Conservation (phyloP, 495 filamentous ascomycete species). For the Aspergillus asperescens region DNA sequence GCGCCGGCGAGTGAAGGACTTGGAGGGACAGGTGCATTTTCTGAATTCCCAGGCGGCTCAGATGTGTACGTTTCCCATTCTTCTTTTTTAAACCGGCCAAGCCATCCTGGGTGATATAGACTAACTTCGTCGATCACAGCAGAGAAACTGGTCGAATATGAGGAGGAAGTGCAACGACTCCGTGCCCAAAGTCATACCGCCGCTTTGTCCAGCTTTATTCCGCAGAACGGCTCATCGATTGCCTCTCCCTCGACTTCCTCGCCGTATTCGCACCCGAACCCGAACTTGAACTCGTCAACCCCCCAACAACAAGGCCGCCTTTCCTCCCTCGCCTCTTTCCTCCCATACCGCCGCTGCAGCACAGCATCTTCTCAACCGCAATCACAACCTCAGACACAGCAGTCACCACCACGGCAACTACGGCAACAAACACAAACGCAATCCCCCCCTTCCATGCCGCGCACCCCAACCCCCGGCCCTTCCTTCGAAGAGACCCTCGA, state of each 20-base stretch:
- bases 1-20: constrained; percentile 67
- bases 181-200: constrained; percentile 38
- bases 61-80: constrained; percentile 50
- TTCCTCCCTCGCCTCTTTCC: constrained; percentile 60
- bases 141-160: constrained; percentile 88
- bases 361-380: constrained; percentile 40
- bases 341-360: constrained; percentile 54
- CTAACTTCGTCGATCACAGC: constrained; percentile 27
- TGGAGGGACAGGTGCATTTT: constrained; percentile 69
- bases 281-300: constrained; percentile 29
- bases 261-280: constrained; percentile 16
- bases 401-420: background rate
- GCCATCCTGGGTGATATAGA: too few relatives aligned
- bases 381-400: constrained; percentile 5
- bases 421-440: constrained; percentile 11
- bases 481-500: constrained; percentile 44
- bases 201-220: constrained; percentile 21
- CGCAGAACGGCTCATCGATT: constrained; percentile 28
- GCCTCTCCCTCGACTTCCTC: constrained; percentile 27
- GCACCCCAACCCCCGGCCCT: constrained; percentile 18
- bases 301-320: constrained; percentile 38
- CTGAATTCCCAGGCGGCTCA: constrained; percentile 73
- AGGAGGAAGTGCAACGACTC: constrained; percentile 74
- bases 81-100: background rate
- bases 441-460: constrained; percentile 26